Evolutionary conservation across 169 alveolate genomes (phyloP).

Genomic region (Eimeria mitis): DNA sequence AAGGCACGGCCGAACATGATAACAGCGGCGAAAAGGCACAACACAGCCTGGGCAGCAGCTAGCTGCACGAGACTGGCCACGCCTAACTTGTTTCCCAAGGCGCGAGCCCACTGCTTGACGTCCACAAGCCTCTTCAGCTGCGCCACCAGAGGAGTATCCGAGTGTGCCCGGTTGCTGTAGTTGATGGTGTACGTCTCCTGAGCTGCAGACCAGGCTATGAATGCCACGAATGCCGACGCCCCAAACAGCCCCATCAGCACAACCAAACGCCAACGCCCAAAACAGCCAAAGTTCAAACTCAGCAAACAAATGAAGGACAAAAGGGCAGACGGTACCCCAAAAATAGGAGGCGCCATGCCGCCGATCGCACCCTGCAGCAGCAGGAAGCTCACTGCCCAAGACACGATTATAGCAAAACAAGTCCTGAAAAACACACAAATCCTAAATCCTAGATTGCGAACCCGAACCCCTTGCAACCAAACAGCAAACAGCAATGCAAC

Average conservation of each 20-base stretch:
- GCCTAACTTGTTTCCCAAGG: conserved; percentile 13
- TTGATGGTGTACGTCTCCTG: conserved; percentile 26
- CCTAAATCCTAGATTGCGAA: background rate
- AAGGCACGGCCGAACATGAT: conserved; percentile 44
- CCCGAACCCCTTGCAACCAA: background rate
- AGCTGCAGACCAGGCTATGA: conserved; percentile 30
- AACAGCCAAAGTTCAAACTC: conserved; percentile 35
- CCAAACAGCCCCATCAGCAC: conserved; percentile 38
- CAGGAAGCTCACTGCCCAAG: conserved; percentile 62
- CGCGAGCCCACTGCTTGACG: conserved; percentile 45
- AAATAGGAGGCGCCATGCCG: conserved; percentile 51
- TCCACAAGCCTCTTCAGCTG: conserved; percentile 11
- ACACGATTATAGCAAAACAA: background rate
- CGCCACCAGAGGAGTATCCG: background rate
- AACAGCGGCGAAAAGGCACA: conserved; percentile 17
- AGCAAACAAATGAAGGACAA: conserved; percentile 29
- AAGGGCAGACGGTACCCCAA: conserved; percentile 32
- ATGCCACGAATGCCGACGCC: conserved; percentile 16
- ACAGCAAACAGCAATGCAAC: background rate
- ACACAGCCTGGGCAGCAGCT: conserved; percentile 27
- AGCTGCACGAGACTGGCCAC: conserved; percentile 28
- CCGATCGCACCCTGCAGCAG: conserved; percentile 33
- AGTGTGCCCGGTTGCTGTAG: conserved; percentile 36
- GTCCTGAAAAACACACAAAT: conserved; percentile 20
- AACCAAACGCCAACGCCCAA: background rate